Evolutionary conservation across 2,329 filamentous ascomycete species (phyloP), one percentile per base, ranked within the genome.

Genomic region (Nannizziopsis barbatae): DNA sequence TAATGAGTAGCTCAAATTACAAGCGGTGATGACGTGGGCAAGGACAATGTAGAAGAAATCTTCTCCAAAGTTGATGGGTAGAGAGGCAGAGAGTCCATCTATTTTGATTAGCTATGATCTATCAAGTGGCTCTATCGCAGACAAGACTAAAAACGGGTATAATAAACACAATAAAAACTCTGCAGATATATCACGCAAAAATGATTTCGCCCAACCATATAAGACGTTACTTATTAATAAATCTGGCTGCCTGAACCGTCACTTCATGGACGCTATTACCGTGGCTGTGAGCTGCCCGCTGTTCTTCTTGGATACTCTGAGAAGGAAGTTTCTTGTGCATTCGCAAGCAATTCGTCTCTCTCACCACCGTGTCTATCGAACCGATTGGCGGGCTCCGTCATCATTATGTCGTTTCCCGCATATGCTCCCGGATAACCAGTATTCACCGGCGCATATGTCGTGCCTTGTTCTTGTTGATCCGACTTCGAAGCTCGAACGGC

Each of bases 271-370:
- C 12, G 30, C 27, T 5, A n/a, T 15, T 9, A 7, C 14, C 27
- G 2, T 31, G 9, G 20, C n/a, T 20, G 17, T 17, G 17, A 17
- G 35, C 2, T 42, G 4, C 55, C 36, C 22, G 10, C 11, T 11
- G 11, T 36, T 32, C 20, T 47, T 50, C 31, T 50, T 7, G 52
- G 43, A 44, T 55, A 52, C 17, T 56, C 53, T 2, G 56, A 53
- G 10, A 47, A 30, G 11, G 65, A 64, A 27, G 65, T 66, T 1
- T 61, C 53, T 53, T 69, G 67, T 8, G 65, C 61, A 50, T 69
- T 57, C 2, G 63, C 58, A 5, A 70, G 60, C 14, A 70, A 62
- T 6, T 64, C 60, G 20, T 62, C 58, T 30, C 61, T 66, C 53
- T 70, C 67, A 18, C 48, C 31, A 17, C 35, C 33, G 39, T 41